These are phyloP conservation scores for Allomyces macrogynus DNA, from an alignment of 192 early-diverging fungal species.

Conservation along the genomic window DNA sequence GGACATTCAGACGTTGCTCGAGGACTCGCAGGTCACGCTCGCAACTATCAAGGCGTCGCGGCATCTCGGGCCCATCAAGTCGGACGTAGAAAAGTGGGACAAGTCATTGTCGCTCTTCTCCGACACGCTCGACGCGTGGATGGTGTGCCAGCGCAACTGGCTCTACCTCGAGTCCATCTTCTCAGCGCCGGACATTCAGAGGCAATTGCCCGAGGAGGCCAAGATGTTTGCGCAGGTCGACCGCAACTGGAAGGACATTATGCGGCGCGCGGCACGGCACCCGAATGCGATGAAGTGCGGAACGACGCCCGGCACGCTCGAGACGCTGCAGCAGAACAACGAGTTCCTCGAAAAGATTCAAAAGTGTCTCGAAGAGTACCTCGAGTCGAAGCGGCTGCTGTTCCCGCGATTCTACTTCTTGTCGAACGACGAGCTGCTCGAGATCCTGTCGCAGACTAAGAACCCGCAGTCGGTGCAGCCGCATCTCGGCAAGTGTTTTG, in stretches of 20 bases:
- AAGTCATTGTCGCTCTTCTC: slow-evolving; percentile 29
- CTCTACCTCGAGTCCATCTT: slow-evolving; percentile 38
- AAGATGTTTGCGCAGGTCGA: slow-evolving; percentile 39
- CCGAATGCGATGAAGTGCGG: slow-evolving; percentile 43
- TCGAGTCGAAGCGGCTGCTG: slow-evolving; percentile 33
- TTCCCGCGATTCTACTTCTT: slow-evolving; percentile 43
- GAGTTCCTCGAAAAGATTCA: slow-evolving; percentile 36
- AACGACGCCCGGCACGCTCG: slow-evolving; percentile 30
- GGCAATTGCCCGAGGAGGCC: slow-evolving; percentile 41
- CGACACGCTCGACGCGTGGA: slow-evolving; percentile 35
- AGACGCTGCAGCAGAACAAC: slow-evolving; percentile 38
- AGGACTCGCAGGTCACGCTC: slow-evolving; percentile 38
- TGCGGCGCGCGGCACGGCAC: slow-evolving; percentile 32
- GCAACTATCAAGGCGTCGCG: slow-evolving; percentile 35
- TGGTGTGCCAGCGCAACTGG: slow-evolving; percentile 39
- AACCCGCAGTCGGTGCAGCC: slow-evolving; percentile 44
- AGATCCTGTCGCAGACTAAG: slow-evolving; percentile 36
- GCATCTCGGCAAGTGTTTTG: slow-evolving; percentile 39
- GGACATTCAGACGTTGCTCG: slow-evolving; percentile 35
- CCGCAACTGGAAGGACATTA: slow-evolving; percentile 37
- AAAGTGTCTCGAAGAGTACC: slow-evolving; percentile 40
- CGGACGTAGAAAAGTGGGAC: slow-evolving; percentile 38
- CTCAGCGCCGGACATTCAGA: slow-evolving; percentile 39
- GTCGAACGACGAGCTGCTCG: slow-evolving; percentile 42
- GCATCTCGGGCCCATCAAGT: slow-evolving; percentile 35